Evolutionary conservation across 371 early-diverging fungal species (phyloP).

Genomic region (Quaeritorhiza haematococci): DNA sequence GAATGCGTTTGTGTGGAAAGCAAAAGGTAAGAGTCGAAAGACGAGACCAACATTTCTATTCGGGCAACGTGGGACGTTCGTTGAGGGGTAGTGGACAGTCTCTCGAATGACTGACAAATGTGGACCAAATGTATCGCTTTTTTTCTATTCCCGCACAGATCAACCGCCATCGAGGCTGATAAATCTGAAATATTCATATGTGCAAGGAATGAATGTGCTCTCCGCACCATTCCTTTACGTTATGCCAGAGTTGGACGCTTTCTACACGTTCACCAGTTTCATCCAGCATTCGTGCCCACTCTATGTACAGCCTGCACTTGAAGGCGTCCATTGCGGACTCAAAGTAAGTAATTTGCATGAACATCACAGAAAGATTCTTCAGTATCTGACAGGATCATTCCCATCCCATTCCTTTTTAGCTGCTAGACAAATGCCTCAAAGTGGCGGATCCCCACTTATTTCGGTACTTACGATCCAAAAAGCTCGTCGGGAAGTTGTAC

Average conservation of each 20-base stretch:
- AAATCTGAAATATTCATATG: conserved; percentile 69
- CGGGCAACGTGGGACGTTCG: background rate
- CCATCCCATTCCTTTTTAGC: conserved; percentile 37
- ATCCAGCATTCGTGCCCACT: conserved; percentile 81
- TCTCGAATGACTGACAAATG: too few relatives aligned
- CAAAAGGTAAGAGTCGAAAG: conserved; percentile 24
- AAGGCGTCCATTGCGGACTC: conserved; percentile 87
- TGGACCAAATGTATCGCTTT: too few relatives aligned
- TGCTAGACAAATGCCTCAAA: conserved; percentile 75
- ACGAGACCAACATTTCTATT: too few relatives aligned
- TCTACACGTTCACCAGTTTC: conserved; percentile 77
- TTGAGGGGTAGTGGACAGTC: too few relatives aligned
- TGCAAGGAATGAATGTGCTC: conserved; percentile 93
- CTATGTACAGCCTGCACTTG: conserved; percentile 84
- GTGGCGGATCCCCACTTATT: conserved; percentile 71
- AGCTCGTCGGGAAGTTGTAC: conserved; percentile 71
- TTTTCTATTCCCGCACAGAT: conserved; percentile 19
- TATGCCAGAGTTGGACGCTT: conserved; percentile 90
- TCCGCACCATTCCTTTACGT: conserved; percentile 87
- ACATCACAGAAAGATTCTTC: too few relatives aligned
- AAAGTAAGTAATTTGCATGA: conserved; percentile 56
- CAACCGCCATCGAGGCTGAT: conserved; percentile 35
- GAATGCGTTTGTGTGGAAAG: conserved; percentile 80
- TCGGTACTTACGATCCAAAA: conserved; percentile 65
- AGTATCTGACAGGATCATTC: conserved; percentile 1